Percentiles rank a stretch among this genome's conserved stretches.
phyloP scores from a whole-genome alignment of 2,329 filamentous ascomycete genomes.

The Stagonosporopsis vannaccii region DNA sequence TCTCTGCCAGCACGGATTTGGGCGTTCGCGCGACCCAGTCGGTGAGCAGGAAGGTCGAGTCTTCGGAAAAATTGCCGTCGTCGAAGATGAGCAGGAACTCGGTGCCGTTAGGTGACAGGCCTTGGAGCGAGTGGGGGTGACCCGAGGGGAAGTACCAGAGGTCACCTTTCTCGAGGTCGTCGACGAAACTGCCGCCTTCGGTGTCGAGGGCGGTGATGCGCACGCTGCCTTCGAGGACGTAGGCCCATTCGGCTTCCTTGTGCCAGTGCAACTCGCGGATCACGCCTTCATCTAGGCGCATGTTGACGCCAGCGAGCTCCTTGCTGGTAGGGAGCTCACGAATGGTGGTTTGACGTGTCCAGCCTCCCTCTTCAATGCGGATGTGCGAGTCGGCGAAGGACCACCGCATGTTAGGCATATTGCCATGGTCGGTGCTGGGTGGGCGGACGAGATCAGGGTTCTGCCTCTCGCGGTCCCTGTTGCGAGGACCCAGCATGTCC shows the following conservation, averaged over 20 bases:
- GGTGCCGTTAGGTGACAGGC: constrained; percentile 69
- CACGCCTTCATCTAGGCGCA: constrained; percentile 75
- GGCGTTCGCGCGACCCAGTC: constrained; percentile 79
- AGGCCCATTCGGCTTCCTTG: constrained; percentile 81
- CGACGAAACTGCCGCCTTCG: constrained; percentile 78
- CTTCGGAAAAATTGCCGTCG: constrained; percentile 65
- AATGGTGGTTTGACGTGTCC: constrained; percentile 76
- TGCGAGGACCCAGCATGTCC: constrained; percentile 73
- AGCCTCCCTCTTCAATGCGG: constrained; percentile 72
- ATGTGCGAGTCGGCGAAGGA: constrained; percentile 57
- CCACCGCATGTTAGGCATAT: constrained; percentile 76
- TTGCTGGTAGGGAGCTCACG: constrained; percentile 69
- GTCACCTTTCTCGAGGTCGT: constrained; percentile 78
- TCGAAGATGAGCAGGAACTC: constrained; percentile 71
- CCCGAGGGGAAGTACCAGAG: constrained; percentile 84
- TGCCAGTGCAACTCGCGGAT: constrained; percentile 84
- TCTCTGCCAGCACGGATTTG: constrained; percentile 74
- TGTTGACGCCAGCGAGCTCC: constrained; percentile 80
- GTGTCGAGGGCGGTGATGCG: constrained; percentile 77
- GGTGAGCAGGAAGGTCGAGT: constrained; percentile 75
- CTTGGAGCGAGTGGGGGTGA: constrained; percentile 79
- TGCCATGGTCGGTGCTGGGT: constrained; percentile 75
- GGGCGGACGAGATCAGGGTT: constrained; percentile 76
- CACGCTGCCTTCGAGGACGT: constrained; percentile 73
- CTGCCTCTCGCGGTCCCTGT: constrained; percentile 70